Percentiles rank a stretch among this genome's conserved stretches.
Evolutionary conservation across 176 grass and related monocot genomes (phyloP).

Genomic region (Cymbopogon citratus): DNA sequence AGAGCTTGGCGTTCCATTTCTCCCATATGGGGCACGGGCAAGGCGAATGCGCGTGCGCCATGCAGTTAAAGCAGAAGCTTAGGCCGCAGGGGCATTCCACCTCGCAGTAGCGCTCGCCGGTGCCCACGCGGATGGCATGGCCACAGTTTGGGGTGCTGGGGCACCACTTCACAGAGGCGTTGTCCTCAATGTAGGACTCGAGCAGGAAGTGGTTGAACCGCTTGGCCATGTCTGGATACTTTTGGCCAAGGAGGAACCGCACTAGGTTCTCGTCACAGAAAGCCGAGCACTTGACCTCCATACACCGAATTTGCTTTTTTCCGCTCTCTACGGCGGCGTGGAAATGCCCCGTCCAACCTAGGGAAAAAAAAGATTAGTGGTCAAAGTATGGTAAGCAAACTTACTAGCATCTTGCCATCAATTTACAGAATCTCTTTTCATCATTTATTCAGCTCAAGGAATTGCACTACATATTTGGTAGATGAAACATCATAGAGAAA

Average conservation of each 20-base stretch:
- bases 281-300: conserved; percentile 39
- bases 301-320: conserved; percentile 49
- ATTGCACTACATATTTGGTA: background rate
- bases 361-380: background rate
- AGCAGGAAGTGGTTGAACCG: conserved; percentile 47
- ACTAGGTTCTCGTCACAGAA: conserved; percentile 46
- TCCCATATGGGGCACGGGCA: conserved; percentile 52
- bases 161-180: conserved; percentile 52
- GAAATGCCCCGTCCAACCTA: conserved; percentile 62
- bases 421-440: background rate
- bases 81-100: conserved; percentile 48
- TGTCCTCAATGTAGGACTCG: conserved; percentile 52
- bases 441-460: background rate
- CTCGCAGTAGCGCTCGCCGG: conserved; percentile 24
- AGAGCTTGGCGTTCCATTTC: conserved; percentile 31
- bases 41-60: conserved; percentile 36
- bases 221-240: conserved; percentile 35
- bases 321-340: conserved; percentile 19
- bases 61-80: conserved; percentile 57
- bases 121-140: conserved; percentile 29
- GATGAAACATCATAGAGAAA: background rate
- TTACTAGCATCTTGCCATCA: background rate
- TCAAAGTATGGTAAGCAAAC: background rate
- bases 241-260: conserved; percentile 20
- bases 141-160: conserved; percentile 55